A percentile compares a stretch with the other conserved stretches of the same genome.
These are phyloP conservation scores for Solanum sejunctum DNA, from an alignment of 257 asterid species.

Conservation along the genomic window DNA sequence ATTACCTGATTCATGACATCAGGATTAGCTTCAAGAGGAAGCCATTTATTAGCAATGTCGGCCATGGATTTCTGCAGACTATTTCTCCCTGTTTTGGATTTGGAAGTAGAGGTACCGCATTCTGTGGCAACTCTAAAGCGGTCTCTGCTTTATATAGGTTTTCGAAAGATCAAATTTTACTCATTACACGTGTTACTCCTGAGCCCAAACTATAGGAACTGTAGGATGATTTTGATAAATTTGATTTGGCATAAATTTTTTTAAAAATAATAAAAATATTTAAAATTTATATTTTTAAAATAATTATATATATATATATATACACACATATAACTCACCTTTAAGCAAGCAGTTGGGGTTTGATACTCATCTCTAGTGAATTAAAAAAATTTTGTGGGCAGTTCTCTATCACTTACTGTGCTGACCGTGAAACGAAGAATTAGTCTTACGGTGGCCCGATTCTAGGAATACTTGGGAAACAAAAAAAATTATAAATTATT, in stretches of 20 bases:
- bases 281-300: no score
- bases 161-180: not conserved
- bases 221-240: no score
- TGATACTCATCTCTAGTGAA: no score
- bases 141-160: not conserved
- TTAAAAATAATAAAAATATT: no score
- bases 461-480: no score
- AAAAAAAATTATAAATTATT: not conserved
- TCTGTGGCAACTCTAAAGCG: not conserved
- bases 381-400: no score
- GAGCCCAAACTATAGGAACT: not conserved
- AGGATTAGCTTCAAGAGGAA: slow-evolving; percentile 97
- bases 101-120: not conserved
- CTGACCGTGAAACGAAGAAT: no score
- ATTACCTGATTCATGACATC: slow-evolving; percentile 99
- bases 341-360: no score
- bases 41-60: slow-evolving; percentile 58
- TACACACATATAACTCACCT: no score
- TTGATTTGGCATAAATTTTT: not conserved
- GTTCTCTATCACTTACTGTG: no score
- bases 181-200: not conserved
- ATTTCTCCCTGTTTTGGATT: not conserved
- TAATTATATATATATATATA: not conserved
- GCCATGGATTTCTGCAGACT: slow-evolving; percentile 33
- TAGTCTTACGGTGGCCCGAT: no score